Percentiles rank a stretch among this genome's conserved stretches.
These are phyloP conservation scores for Mycena metata DNA, from an alignment of 768 basidiomycete species.

Conservation along the genomic window DNA sequence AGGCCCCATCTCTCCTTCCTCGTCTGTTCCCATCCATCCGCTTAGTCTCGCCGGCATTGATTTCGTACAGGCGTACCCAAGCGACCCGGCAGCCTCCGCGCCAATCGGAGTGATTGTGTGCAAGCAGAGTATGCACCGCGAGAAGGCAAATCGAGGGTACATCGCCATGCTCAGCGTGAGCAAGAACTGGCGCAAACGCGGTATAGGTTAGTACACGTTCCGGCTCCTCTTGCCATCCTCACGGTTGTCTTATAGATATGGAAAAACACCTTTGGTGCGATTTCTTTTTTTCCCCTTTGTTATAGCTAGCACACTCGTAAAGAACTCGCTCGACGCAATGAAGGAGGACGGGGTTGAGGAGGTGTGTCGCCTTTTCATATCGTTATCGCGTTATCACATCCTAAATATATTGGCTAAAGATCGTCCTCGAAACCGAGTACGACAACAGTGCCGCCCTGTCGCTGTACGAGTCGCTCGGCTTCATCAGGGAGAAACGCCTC, in stretches of 20 bases:
- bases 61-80: conserved; percentile 68
- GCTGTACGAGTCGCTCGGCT: conserved; percentile 92
- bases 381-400: conserved; percentile 3
- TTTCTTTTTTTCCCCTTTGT: conserved; percentile 55
- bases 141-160: conserved; percentile 87
- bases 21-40: conserved; percentile 86
- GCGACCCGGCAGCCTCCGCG: conserved; percentile 53
- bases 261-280: conserved; percentile 63
- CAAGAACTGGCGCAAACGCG: conserved; percentile 87
- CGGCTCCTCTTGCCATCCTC: conserved; percentile 56
- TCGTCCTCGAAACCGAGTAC: conserved; percentile 95
- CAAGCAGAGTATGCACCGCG: conserved; percentile 93
- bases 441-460: conserved; percentile 92
- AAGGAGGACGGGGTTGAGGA: conserved; percentile 85
- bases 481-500: conserved; percentile 95
- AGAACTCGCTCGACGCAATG: conserved; percentile 89
- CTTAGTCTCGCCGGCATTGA: conserved; percentile 19
- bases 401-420: conserved; percentile 56
- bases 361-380: conserved; percentile 60
- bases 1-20: conserved; percentile 35
- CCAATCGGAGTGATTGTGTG: conserved; percentile 96
- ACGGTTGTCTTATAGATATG: conserved; percentile 61
- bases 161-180: conserved; percentile 98
- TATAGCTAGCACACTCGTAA: conserved; percentile 88
- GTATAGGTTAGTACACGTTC: conserved; percentile 80